Conservation (phyloP, 306 rosid species). For the Prunus campanulata region DNA sequence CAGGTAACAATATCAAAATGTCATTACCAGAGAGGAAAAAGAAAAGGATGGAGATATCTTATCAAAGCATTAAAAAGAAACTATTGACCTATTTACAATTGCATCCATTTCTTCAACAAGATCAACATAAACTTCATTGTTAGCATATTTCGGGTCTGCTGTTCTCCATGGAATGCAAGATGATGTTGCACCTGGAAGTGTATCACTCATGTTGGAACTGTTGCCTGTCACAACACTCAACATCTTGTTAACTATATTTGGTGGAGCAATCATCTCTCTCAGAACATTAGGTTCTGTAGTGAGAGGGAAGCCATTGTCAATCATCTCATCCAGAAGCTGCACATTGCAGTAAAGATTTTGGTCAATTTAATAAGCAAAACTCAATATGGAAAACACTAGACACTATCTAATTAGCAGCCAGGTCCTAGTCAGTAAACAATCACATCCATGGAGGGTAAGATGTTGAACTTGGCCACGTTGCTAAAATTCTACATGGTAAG, state of each 20-base stretch:
- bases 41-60: neutral
- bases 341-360: constrained; percentile 20
- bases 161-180: constrained; percentile 90
- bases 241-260: constrained; percentile 84
- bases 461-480: neutral
- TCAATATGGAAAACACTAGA: neutral
- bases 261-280: constrained; percentile 94
- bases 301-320: constrained; percentile 97
- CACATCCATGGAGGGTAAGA: neutral
- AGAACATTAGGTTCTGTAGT: constrained; percentile 88
- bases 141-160: constrained; percentile 63
- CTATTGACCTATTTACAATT: constrained; percentile 59
- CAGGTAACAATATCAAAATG: neutral
- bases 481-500: neutral
- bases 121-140: constrained; percentile 81
- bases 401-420: neutral
- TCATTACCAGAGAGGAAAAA: neutral
- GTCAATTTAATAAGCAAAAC: constrained; percentile 6
- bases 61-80: neutral
- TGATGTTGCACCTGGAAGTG: constrained; percentile 76
- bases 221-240: constrained; percentile 91
- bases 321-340: constrained; percentile 98
- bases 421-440: neutral
- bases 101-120: constrained; percentile 95
- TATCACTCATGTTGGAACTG: constrained; percentile 87